These are phyloP conservation scores for Lupinus albus DNA, from an alignment of 306 rosid genomes.

Conservation along the genomic window DNA sequence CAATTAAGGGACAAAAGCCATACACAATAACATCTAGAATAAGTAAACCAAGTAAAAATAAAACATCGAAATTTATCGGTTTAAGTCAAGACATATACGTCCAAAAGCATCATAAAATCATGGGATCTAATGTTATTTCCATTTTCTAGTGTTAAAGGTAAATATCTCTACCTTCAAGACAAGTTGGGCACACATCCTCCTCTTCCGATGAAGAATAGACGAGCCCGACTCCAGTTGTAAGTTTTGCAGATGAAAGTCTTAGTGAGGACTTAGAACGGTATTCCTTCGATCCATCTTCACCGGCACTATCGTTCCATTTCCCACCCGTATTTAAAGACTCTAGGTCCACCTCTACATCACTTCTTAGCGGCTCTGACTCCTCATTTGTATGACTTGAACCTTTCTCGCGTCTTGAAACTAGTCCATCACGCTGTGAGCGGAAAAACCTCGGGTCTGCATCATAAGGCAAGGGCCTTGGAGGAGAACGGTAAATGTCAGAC, in stretches of 20 bases:
- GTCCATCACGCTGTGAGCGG: conserved; percentile 75
- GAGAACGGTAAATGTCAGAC: conserved; percentile 89
- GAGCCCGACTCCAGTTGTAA: conserved; percentile 50
- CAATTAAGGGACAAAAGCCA: background rate
- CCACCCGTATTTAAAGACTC: conserved; percentile 60
- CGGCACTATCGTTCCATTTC: conserved; percentile 68
- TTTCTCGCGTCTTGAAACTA: conserved; percentile 84
- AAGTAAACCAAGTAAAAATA: conserved; percentile 14
- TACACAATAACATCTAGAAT: conserved; percentile 14
- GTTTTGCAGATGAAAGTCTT: conserved; percentile 68
- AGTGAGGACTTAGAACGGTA: conserved; percentile 61
- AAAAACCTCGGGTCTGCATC: conserved; percentile 83
- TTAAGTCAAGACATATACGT: background rate
- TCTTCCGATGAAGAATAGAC: conserved; percentile 76
- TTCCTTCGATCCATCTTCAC: conserved; percentile 78
- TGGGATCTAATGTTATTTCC: conserved; percentile 14
- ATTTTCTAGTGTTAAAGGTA: background rate
- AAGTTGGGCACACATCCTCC: conserved; percentile 95
- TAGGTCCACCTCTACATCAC: conserved; percentile 64
- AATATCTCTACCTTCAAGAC: conserved; percentile 79
- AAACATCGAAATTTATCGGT: background rate
- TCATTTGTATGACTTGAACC: conserved; percentile 87
- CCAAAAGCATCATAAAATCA: conserved; percentile 7
- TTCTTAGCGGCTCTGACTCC: conserved; percentile 84
- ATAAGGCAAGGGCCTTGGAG: conserved; percentile 97